Conservation (phyloP, 2,329 filamentous ascomycete species). For the Grosmannia clavigera region DNA sequence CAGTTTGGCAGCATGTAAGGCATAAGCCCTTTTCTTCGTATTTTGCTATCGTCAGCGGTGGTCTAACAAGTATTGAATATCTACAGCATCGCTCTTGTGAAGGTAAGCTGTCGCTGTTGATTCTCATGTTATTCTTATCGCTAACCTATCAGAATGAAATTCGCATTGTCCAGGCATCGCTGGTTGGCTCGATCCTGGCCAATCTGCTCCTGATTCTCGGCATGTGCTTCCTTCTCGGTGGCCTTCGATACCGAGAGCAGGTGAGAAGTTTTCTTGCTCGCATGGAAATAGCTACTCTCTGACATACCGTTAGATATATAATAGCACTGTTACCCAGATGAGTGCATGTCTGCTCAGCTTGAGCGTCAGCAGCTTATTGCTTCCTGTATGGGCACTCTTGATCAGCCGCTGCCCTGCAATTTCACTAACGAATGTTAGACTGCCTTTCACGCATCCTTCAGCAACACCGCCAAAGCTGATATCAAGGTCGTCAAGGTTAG, state of each 20-base stretch:
- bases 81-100: conserved; percentile 12
- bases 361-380: conserved; percentile 33
- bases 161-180: conserved; percentile 61
- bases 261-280: conserved; percentile 9
- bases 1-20: conserved; percentile 25
- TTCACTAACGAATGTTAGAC: conserved; percentile 18
- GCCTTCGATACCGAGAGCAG: conserved; percentile 55
- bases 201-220: conserved; percentile 65
- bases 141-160: conserved; percentile 42
- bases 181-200: conserved; percentile 66
- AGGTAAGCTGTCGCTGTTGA: neutral
- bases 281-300: neutral
- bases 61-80: neutral
- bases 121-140: neutral
- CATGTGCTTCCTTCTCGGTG: conserved; percentile 61
- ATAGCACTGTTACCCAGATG: conserved; percentile 62
- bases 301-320: conserved; percentile 41
- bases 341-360: conserved; percentile 57
- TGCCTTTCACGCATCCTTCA: conserved; percentile 57
- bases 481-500: conserved; percentile 57
- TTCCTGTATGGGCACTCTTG: conserved; percentile 12
- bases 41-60: neutral
- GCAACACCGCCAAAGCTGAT: conserved; percentile 41
- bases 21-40: neutral
- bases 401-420: neutral